Conservation (phyloP, 2,329 filamentous ascomycete species). For the Polytolypa hystricis region DNA sequence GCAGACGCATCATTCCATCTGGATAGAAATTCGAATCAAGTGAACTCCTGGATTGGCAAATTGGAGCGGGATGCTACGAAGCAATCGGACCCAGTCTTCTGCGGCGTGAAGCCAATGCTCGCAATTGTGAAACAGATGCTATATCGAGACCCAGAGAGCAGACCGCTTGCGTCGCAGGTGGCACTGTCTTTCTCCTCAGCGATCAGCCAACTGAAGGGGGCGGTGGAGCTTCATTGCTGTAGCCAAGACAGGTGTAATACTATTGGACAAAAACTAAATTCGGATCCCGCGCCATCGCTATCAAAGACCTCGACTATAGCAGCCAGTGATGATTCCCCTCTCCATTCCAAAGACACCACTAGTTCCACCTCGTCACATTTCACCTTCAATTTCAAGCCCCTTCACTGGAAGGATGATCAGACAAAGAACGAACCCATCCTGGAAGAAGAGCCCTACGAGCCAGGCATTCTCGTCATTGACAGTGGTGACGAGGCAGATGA, state of each 20-base stretch:
- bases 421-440: neutral
- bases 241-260: neutral
- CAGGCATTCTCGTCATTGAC: neutral
- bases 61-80: slow-evolving; percentile 40
- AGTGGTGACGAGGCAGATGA: neutral
- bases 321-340: neutral
- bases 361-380: neutral
- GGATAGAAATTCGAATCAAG: slow-evolving; percentile 39
- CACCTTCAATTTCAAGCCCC: neutral
- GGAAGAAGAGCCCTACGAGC: neutral
- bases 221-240: slow-evolving; percentile 1
- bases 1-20: slow-evolving; percentile 49
- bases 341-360: neutral
- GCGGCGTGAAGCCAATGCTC: slow-evolving; percentile 28
- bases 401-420: neutral
- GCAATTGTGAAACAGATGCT: slow-evolving; percentile 29
- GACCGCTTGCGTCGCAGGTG: slow-evolving; percentile 24
- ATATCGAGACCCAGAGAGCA: slow-evolving; percentile 20
- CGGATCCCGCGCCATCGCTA: neutral
- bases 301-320: neutral
- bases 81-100: slow-evolving; percentile 27
- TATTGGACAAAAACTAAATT: neutral
- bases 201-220: slow-evolving; percentile 14
- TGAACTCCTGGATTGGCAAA: slow-evolving; percentile 45
- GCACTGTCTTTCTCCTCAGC: slow-evolving; percentile 16